Base-by-base conservation (phyloP, 371 early-diverging fungal species). In the Mortierella sp. region DNA sequence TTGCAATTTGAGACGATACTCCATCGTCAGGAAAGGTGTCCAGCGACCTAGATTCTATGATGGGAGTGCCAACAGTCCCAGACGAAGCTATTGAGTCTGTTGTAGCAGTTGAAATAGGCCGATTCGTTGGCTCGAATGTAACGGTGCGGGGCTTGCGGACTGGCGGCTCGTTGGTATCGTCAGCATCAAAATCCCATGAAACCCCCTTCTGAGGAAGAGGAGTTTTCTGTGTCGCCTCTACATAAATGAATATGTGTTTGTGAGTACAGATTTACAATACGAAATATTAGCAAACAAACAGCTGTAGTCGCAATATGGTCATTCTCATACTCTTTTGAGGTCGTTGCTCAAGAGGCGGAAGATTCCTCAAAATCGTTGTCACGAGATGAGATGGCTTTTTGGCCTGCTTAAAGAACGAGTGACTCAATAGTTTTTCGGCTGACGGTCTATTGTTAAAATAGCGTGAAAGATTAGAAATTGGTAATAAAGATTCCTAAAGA, bases 361-460 rank as follows among this genome's bases (percentile, higher is more conserved):
- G 69, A 33, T 88, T 85, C 19, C 88, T 84, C 28, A 96, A 76
- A 3, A 97, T 53, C 0, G 87, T 82, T 13, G 86, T 84, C 3
- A 88, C 86, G 6, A 95, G 84, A 72, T 93, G 92, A 4, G 89
- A 84, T 72, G 90, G 93, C 77, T 91, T 94, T 65, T 91, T 93
- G n/a, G 93, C 92, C 63, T 89, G 90, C 72, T 92, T 96, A 85
- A 96, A 96, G 77, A 97, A 97, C 1, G 92, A 75, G 74, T 96
- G 96, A 10, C 80, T 84, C 33, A 95, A 68, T 11, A 97, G 84
- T 69, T 92, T 94, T 70, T 95, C 95, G 0, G 96, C 92, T 1
- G 91, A 86, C 3, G 95, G 96, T 84, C 96, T 94, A 43, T 13
- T 13, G 16, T 16, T 55, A 16, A 38, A n/a, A 28, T 3, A 55